Evolutionary conservation across 2,329 filamentous ascomycete species (phyloP).

Genomic region (Xylariaceae sp.): DNA sequence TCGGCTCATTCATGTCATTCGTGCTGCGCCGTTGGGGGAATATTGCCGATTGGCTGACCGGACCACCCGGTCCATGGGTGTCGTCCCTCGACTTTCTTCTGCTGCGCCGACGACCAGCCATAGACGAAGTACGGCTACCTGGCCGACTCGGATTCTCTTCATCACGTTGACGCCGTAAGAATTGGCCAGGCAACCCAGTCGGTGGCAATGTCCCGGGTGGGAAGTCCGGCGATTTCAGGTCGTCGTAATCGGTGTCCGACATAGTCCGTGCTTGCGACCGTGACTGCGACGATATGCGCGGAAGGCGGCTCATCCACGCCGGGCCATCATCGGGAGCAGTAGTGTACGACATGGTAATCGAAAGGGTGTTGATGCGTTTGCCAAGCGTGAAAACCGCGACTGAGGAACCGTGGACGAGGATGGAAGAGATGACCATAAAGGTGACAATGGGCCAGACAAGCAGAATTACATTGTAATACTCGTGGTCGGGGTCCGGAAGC

Average conservation of each 20-base stretch:
- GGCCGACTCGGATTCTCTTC: constrained; percentile 53
- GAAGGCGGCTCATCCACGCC: constrained; percentile 90
- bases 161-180: constrained; percentile 76
- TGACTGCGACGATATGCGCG: constrained; percentile 57
- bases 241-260: constrained; percentile 67
- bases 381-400: constrained; percentile 95
- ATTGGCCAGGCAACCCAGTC: constrained; percentile 63
- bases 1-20: constrained; percentile 25
- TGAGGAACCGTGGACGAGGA: constrained; percentile 94
- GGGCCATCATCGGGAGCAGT: constrained; percentile 80
- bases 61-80: constrained; percentile 73
- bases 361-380: constrained; percentile 95
- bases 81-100: constrained; percentile 58
- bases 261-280: constrained; percentile 80
- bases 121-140: constrained; percentile 52
- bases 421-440: constrained; percentile 90
- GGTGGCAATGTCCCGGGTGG: constrained; percentile 67
- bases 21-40: constrained; percentile 49
- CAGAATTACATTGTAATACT: constrained; percentile 64
- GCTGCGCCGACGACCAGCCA: constrained; percentile 54
- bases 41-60: constrained; percentile 84
- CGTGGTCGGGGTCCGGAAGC: constrained; percentile 46
- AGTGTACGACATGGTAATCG: constrained; percentile 93
- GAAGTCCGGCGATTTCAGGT: constrained; percentile 50
- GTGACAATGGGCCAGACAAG: constrained; percentile 94